phyloP scores from a whole-genome alignment of 192 early-diverging fungal genomes.

The Entophlyctis helioformis region DNA sequence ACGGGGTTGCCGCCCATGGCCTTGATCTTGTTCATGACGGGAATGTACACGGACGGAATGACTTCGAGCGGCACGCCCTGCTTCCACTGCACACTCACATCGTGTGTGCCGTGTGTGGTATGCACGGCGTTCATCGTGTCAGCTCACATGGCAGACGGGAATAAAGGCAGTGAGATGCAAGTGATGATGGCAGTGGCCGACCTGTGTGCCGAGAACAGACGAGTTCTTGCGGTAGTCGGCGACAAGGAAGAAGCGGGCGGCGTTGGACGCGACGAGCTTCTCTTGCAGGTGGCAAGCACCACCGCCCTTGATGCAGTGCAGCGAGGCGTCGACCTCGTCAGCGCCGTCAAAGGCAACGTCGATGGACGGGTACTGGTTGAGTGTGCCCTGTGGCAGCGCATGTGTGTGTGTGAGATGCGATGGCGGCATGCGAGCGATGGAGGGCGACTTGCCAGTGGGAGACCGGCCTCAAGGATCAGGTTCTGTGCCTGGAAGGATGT shows the following conservation, averaged over 20 bases:
- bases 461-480: constrained; percentile 68
- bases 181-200: constrained; percentile 4
- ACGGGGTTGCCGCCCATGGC: constrained; percentile 32
- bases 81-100: constrained; percentile 69
- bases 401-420: constrained; percentile 12
- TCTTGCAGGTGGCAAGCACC: constrained; percentile 90
- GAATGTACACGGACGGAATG: constrained; percentile 66
- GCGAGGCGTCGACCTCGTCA: constrained; percentile 60
- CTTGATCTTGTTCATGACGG: constrained; percentile 39
- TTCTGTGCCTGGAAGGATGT: constrained; percentile 87
- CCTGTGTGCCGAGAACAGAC: constrained; percentile 53
- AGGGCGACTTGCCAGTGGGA: constrained; percentile 68
- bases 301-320: constrained; percentile 94
- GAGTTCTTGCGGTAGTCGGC: constrained; percentile 87
- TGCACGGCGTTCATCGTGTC: background rate
- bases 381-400: constrained; percentile 12
- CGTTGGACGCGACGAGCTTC: constrained; percentile 77
- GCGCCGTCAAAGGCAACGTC: constrained; percentile 93
- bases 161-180: background rate
- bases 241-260: constrained; percentile 75
- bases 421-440: too few relatives aligned
- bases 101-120: background rate
- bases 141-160: background rate
- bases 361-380: constrained; percentile 52
- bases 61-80: constrained; percentile 88